phyloP scores from a whole-genome alignment of 148 eudicot species.

The Heliosperma pusillum region DNA sequence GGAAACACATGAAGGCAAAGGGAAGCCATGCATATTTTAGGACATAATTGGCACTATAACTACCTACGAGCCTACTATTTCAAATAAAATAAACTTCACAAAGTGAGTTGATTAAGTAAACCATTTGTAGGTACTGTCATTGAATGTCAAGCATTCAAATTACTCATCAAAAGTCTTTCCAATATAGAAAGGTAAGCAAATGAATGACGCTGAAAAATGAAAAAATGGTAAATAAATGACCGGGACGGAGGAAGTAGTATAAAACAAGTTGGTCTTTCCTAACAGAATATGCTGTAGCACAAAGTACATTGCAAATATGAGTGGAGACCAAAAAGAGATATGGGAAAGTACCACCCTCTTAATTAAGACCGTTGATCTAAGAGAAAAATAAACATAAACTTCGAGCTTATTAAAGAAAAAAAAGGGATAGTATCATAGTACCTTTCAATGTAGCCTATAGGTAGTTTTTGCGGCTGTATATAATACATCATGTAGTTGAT shows the following conservation, averaged over 20 bases:
- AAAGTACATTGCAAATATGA: conserved; percentile 13
- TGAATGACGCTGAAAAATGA: too few species aligned
- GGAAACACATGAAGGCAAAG: conserved; percentile 16
- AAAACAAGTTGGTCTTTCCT: conserved; percentile 21
- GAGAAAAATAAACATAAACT: background rate
- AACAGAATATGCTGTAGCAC: conserved; percentile 20
- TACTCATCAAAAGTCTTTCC: too few species aligned
- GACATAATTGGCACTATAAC: conserved; percentile 1
- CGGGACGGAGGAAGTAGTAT: too few species aligned
- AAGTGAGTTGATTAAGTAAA: conserved; percentile 12
- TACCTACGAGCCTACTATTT: background rate
- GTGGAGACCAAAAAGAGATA: background rate
- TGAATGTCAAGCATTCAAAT: too few species aligned
- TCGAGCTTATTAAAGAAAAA: background rate
- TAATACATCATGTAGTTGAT: conserved; percentile 13
- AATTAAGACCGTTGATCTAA: background rate
- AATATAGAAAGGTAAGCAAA: too few species aligned
- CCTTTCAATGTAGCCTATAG: background rate
- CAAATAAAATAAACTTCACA: background rate
- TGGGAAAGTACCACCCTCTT: conserved; percentile 2
- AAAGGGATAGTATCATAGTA: background rate
- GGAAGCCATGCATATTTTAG: background rate
- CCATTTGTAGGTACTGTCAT: too few species aligned
- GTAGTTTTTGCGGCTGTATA: conserved; percentile 24
- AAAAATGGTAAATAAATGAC: too few species aligned